These are phyloP conservation scores for Fusarium miscanthi DNA, from an alignment of 2,329 filamentous ascomycete genomes.

Conservation along the genomic window DNA sequence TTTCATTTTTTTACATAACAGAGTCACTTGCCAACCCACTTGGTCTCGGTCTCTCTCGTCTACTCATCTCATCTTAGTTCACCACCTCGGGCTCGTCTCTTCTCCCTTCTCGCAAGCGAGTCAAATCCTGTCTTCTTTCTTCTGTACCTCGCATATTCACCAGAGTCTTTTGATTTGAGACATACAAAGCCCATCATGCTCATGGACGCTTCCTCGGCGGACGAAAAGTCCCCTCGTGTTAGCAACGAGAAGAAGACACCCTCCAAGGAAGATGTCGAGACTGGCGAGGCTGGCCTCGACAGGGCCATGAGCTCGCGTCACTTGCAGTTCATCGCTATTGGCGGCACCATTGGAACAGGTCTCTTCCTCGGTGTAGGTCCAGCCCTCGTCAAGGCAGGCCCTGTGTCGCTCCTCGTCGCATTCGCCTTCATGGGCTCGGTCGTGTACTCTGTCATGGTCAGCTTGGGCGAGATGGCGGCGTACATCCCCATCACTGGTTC, in stretches of 20 bases:
- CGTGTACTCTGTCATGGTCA: slow-evolving; percentile 80
- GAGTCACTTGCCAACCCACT: slow-evolving; percentile 38
- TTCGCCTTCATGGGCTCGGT: slow-evolving; percentile 77
- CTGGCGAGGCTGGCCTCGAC: slow-evolving; percentile 52
- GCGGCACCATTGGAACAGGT: slow-evolving; percentile 77
- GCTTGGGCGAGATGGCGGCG: slow-evolving; percentile 78
- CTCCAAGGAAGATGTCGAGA: slow-evolving; percentile 51
- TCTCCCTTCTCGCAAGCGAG: slow-evolving; percentile 11
- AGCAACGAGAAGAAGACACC: slow-evolving; percentile 44
- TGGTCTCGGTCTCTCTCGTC: slow-evolving; percentile 29
- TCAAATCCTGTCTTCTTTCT: slow-evolving; percentile 1
- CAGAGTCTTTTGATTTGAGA: not conserved
- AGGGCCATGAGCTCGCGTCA: slow-evolving; percentile 54
- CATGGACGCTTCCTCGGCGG: slow-evolving; percentile 37
- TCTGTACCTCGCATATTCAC: not conserved
- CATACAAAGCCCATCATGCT: slow-evolving; percentile 27
- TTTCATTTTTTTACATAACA: slow-evolving; percentile 46
- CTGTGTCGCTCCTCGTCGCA: slow-evolving; percentile 73
- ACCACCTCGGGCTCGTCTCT: not conserved
- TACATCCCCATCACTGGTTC: slow-evolving; percentile 81
- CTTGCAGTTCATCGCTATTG: slow-evolving; percentile 63
- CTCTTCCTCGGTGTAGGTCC: slow-evolving; percentile 76
- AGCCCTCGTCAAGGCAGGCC: slow-evolving; percentile 71
- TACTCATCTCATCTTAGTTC: not conserved
- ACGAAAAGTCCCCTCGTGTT: slow-evolving; percentile 46